These are phyloP conservation scores for Furcasterigmium sp. DNA, from an alignment of 2,329 filamentous ascomycete species.

Conservation along the genomic window DNA sequence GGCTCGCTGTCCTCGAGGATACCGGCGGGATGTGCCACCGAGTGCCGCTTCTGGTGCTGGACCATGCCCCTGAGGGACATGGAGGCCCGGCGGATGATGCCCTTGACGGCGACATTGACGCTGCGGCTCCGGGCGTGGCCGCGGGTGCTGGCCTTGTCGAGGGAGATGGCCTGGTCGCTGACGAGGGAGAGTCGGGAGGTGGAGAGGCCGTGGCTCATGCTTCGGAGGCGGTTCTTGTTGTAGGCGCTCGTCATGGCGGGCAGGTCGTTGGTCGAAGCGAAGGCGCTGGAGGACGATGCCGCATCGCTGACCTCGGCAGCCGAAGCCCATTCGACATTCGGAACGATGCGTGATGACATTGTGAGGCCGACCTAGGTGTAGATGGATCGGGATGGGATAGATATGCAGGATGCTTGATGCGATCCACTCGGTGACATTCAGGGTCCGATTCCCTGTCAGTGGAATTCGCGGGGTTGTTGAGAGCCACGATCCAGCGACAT, in stretches of 20 bases:
- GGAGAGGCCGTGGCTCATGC: slow-evolving; percentile 43
- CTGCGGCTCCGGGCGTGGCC: slow-evolving; percentile 17
- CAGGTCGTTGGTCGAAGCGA: slow-evolving; percentile 2
- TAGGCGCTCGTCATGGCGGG: slow-evolving; percentile 6
- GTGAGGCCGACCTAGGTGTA: not conserved
- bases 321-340: slow-evolving; percentile 35
- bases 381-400: not conserved
- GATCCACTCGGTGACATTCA: not conserved
- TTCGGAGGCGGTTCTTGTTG: slow-evolving; percentile 36
- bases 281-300: slow-evolving; percentile 14
- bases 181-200: slow-evolving; percentile 1
- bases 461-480: not conserved
- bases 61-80: slow-evolving; percentile 49
- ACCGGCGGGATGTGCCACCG: slow-evolving; percentile 27
- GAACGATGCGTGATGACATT: slow-evolving; percentile 32
- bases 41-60: slow-evolving; percentile 34
- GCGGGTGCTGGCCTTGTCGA: slow-evolving; percentile 19
- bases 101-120: slow-evolving; percentile 26
- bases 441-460: not conserved
- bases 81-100: slow-evolving; percentile 51
- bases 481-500: not conserved
- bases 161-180: slow-evolving; percentile 24
- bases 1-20: slow-evolving; percentile 16
- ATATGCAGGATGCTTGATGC: not conserved
- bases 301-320: slow-evolving; percentile 35